Conservation (phyloP, 768 basidiomycete genomes). For the Rhodotorula diobovata region DNA sequence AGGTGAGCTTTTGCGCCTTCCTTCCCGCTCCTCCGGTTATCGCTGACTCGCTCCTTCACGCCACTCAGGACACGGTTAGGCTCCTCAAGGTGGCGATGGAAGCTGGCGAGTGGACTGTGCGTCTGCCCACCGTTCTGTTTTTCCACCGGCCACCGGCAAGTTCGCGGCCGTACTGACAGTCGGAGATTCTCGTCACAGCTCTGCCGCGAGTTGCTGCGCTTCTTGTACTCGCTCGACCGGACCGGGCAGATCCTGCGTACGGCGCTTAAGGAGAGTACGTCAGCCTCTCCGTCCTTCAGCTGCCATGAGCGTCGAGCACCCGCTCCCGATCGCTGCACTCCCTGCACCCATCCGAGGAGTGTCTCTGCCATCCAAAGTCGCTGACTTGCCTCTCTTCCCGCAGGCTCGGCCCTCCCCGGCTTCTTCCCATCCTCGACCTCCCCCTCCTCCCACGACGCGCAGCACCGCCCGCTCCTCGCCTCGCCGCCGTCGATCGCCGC, state of each 20-base stretch:
- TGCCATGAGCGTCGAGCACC: too few species aligned
- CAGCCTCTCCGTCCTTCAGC: not conserved
- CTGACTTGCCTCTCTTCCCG: not conserved
- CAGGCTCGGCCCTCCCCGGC: constrained; percentile 2
- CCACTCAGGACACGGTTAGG: constrained; percentile 62
- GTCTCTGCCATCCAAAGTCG: too few species aligned
- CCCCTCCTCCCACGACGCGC: not conserved
- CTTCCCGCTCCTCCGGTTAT: too few species aligned
- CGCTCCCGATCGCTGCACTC: too few species aligned
- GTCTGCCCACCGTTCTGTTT: too few species aligned
- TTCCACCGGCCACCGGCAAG: not conserved
- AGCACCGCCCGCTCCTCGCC: not conserved
- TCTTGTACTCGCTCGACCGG: constrained; percentile 87
- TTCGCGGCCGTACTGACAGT: not conserved
- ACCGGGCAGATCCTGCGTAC: constrained; percentile 54
- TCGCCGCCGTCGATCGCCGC: not conserved
- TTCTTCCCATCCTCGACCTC: not conserved
- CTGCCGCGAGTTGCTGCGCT: constrained; percentile 84
- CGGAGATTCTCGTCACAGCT: constrained; percentile 51
- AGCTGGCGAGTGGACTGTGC: constrained; percentile 67
- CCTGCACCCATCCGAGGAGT: too few species aligned
- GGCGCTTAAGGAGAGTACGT: constrained; percentile 35
- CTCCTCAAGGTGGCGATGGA: constrained; percentile 71
- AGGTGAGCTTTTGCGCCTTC: constrained; percentile 44
- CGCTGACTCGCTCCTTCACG: not conserved